Conservation (phyloP, 192 early-diverging fungal genomes). For the Spinellus fusiger region DNA sequence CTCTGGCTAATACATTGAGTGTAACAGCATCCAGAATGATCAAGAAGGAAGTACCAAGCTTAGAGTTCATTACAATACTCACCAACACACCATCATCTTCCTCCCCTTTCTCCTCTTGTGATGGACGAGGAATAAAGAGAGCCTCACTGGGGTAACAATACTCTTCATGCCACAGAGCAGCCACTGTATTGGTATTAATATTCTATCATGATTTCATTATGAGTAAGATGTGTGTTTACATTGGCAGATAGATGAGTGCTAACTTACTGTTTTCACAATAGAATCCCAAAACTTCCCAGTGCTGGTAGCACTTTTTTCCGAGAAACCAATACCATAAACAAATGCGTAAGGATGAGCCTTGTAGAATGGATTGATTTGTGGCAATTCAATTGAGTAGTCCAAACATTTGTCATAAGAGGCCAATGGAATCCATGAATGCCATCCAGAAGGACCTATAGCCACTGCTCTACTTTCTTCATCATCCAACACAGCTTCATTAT, state of each 20-base stretch:
- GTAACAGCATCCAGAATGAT: slow-evolving; percentile 69
- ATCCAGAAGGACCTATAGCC: slow-evolving; percentile 6
- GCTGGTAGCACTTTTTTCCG: slow-evolving; percentile 8
- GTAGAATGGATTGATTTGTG: slow-evolving; percentile 33
- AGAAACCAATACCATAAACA: slow-evolving; percentile 35
- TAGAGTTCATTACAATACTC: slow-evolving; percentile 67
- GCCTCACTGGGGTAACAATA: slow-evolving; percentile 78
- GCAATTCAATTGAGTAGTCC: slow-evolving; percentile 28
- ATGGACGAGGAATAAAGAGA: slow-evolving; percentile 61
- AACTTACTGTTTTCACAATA: slow-evolving; percentile 40
- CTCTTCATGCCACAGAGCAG: slow-evolving; percentile 43
- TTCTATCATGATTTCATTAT: slow-evolving; percentile 18
- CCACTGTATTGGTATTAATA: slow-evolving; percentile 26
- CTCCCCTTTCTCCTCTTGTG: slow-evolving; percentile 23
- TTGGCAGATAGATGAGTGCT: not conserved
- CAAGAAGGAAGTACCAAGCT: slow-evolving; percentile 58
- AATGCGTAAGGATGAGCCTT: slow-evolving; percentile 19
- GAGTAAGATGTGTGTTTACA: not conserved
- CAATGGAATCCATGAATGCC: slow-evolving; percentile 23
- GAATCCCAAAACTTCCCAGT: slow-evolving; percentile 36
- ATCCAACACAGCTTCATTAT: not conserved
- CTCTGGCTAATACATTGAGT: slow-evolving; percentile 58
- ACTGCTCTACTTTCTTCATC: not conserved
- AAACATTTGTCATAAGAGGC: slow-evolving; percentile 13
- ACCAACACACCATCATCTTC: slow-evolving; percentile 78